A percentile compares a stretch with the other conserved stretches of the same genome.
Conservation (phyloP, 2,329 filamentous ascomycete species). For the Fusarium phyllophilum region DNA sequence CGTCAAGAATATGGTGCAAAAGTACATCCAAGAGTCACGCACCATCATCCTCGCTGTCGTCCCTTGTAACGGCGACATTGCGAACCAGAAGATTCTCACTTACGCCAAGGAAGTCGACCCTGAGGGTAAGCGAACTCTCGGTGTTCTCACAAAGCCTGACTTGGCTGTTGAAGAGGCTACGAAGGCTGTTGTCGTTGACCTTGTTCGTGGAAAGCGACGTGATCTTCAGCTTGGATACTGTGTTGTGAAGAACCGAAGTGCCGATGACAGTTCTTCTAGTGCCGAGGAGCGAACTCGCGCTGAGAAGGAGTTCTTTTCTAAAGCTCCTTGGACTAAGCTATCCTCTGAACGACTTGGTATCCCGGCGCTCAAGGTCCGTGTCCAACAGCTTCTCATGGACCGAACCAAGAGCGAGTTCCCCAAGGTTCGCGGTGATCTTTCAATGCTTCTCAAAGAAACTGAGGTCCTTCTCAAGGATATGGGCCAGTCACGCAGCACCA, state of each 20-base stretch:
- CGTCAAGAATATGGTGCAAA: conserved; percentile 59
- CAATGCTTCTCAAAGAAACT: conserved; percentile 9
- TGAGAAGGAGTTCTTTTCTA: conserved; percentile 53
- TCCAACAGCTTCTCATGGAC: conserved; percentile 53
- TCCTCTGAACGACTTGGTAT: conserved; percentile 48
- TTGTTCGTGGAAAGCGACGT: conserved; percentile 53
- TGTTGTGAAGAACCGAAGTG: conserved; percentile 59
- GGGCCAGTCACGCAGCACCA: conserved; percentile 45
- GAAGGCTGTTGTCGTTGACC: conserved; percentile 52
- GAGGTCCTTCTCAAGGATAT: conserved; percentile 40
- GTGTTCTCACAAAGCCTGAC: conserved; percentile 69
- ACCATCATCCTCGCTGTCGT: conserved; percentile 63
- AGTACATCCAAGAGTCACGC: conserved; percentile 57
- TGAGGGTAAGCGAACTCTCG: conserved; percentile 54
- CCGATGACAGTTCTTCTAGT: conserved; percentile 51
- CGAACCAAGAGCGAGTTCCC: conserved; percentile 54
- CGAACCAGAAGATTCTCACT: conserved; percentile 54
- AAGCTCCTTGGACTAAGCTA: conserved; percentile 50
- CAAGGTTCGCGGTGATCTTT: conserved; percentile 48
- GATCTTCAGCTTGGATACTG: conserved; percentile 59
- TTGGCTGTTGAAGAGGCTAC: conserved; percentile 56
- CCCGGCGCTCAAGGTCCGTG: conserved; percentile 47
- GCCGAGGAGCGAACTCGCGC: conserved; percentile 45
- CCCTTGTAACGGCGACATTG: conserved; percentile 53
- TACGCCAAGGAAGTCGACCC: conserved; percentile 53